Evolutionary conservation across 148 eudicot genomes (phyloP), one percentile per base, ranked within the genome.

Genomic region (Agrostemma githago): DNA sequence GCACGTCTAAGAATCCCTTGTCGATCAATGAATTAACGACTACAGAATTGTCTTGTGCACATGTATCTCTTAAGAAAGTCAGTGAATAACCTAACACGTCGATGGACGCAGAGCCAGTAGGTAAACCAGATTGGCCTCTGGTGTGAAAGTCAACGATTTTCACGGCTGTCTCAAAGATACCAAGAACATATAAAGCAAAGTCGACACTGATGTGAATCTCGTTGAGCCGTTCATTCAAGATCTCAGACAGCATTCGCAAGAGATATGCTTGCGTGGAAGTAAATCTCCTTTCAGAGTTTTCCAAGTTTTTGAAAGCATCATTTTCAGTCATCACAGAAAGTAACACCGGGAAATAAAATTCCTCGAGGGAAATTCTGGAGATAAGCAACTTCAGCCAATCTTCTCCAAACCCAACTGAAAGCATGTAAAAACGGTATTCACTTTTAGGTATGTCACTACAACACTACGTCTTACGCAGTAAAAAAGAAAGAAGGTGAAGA

Each of bases 71-170:
- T 79, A 94, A 83, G 63, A 92, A 82, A 17, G 78, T 79, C 37
- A 94, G 86, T 40, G 93, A 88, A 78, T 91, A 92, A 64, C 96
- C 92, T 37, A 94, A 83, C 72, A 84, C 86, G 82, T 89, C 93
- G 72, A 87, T 59, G 17, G 73, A 62, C 72, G 85, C 72, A 42
- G 70, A 76, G 21, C 93, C 88, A 3, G 90, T 88, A 5, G 96
- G 97, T 61, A 91, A 86, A 78, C 74, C 68, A 16, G 81, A 83
- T 6, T 83, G 76, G 57, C 78, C 85, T 64, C 81, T 72, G 10
- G 75, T 74, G 66, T 76, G 63, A 68, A 67, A 83, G 69, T 85
- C 88, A 81, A 84, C 76, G 53, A 56, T 68, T 64, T 53, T 79
- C 26, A 61, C 79, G 77, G 89, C 83, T 60, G 54, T 80, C 78